Percentiles rank a stretch among this genome's conserved stretches.
These are phyloP conservation scores for Psidium friedrichsthalianum DNA, from an alignment of 345 rosid genomes.

Conservation along the genomic window DNA sequence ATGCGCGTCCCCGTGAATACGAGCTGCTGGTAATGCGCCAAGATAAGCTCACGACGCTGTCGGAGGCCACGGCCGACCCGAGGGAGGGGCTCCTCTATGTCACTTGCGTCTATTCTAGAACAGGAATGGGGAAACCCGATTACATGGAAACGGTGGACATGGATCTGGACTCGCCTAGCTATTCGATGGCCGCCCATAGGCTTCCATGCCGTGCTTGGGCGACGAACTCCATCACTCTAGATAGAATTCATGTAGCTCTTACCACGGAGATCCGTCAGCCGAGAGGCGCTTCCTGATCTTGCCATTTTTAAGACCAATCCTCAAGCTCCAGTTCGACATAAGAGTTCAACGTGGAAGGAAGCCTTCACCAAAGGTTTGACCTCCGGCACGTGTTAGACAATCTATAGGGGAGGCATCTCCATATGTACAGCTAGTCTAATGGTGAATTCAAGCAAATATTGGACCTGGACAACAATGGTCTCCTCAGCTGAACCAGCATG, in stretches of 20 bases:
- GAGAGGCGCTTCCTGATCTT: constrained; percentile 56
- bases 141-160: constrained; percentile 73
- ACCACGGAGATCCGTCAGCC: constrained; percentile 76
- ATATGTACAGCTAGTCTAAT: constrained; percentile 79
- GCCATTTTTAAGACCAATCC: constrained; percentile 65
- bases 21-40: too few species aligned
- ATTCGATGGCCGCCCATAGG: constrained; percentile 66
- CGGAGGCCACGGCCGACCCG: too few species aligned
- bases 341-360: constrained; percentile 75
- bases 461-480: constrained; percentile 80
- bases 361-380: constrained; percentile 72
- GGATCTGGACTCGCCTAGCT: constrained; percentile 58
- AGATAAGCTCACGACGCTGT: too few species aligned
- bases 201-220: constrained; percentile 53
- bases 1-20: too few species aligned
- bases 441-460: constrained; percentile 84
- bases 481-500: too few species aligned
- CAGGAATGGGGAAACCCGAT: constrained; percentile 48
- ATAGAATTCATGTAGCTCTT: constrained; percentile 95
- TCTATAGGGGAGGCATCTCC: constrained; percentile 68
- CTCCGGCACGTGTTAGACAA: constrained; percentile 76
- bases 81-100: constrained; percentile 66
- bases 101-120: constrained; percentile 58
- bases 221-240: constrained; percentile 94
- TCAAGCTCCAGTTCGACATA: constrained; percentile 64